These are phyloP conservation scores for Trichoderma sp. DNA, from an alignment of 2,329 filamentous ascomycete species.

Conservation along the genomic window DNA sequence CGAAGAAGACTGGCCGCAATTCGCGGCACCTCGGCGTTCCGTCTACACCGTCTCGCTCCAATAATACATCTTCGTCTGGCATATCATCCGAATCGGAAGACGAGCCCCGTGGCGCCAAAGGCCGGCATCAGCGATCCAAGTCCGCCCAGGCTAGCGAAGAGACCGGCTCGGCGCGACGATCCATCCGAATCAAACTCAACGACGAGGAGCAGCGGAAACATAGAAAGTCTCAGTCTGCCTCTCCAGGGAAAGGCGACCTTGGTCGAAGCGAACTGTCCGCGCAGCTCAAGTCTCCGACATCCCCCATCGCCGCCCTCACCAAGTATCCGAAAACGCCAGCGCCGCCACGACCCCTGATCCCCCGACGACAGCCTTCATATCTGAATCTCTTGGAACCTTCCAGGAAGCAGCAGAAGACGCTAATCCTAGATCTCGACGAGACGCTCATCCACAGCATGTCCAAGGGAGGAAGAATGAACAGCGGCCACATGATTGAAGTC, in stretches of 20 bases:
- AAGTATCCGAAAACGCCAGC: conserved; percentile 89
- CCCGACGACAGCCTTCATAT: conserved; percentile 86
- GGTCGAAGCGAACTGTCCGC: conserved; percentile 62
- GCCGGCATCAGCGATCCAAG: conserved; percentile 64
- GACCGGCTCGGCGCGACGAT: conserved; percentile 66
- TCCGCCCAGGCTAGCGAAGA: conserved; percentile 64
- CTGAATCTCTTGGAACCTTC: conserved; percentile 59
- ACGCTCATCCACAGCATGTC: conserved; percentile 98
- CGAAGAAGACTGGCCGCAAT: conserved; percentile 24
- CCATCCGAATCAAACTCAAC: conserved; percentile 87
- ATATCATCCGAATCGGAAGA: conserved; percentile 74
- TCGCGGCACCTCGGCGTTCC: conserved; percentile 35
- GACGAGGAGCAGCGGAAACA: conserved; percentile 78
- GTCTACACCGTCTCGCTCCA: conserved; percentile 34
- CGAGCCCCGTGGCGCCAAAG: conserved; percentile 35
- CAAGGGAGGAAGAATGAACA: conserved; percentile 92
- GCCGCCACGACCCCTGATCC: conserved; percentile 86
- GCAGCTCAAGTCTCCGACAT: conserved; percentile 91
- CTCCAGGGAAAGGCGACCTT: conserved; percentile 45
- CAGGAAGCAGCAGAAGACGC: conserved; percentile 75
- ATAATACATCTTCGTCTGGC: conserved; percentile 60
- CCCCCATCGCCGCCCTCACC: conserved; percentile 74
- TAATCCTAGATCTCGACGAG: conserved; percentile 95
- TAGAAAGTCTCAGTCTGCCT: conserved; percentile 58
- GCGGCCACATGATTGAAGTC: conserved; percentile 98